Conservation (phyloP, 768 basidiomycete species). For the Lactifluus hygrophoroides region DNA sequence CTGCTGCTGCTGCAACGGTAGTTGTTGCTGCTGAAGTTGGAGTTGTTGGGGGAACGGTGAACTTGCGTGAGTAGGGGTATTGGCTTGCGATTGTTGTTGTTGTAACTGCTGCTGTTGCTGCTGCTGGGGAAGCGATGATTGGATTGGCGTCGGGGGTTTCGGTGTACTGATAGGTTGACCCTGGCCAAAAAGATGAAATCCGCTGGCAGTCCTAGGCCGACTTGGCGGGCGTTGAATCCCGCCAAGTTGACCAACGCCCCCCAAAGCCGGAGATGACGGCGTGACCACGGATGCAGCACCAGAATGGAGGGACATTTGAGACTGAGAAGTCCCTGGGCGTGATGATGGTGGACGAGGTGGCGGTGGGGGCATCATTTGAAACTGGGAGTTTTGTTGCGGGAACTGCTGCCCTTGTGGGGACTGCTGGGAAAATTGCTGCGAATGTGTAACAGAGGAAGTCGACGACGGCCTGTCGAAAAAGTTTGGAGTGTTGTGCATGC, state of each 20-base stretch:
- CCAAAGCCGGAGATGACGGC: constrained; percentile 14
- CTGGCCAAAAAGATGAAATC: constrained; percentile 19
- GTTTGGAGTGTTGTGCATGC: constrained; percentile 12
- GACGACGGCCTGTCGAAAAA: constrained; percentile 19
- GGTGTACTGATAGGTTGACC: constrained; percentile 12
- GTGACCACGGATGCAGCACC: background rate
- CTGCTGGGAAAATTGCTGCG: constrained; percentile 15
- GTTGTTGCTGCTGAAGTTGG: constrained; percentile 16
- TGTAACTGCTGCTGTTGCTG: constrained; percentile 26
- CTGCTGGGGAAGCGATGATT: constrained; percentile 26
- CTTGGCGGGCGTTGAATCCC: constrained; percentile 26
- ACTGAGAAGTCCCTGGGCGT: constrained; percentile 19
- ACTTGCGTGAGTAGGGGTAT: constrained; percentile 17
- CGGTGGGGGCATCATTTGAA: constrained; percentile 21
- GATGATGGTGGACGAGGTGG: constrained; percentile 20
- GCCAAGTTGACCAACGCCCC: constrained; percentile 9
- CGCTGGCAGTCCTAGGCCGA: constrained; percentile 23
- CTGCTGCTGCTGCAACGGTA: background rate
- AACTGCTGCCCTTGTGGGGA: constrained; percentile 18
- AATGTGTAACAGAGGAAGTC: constrained; percentile 10
- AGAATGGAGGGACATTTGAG: constrained; percentile 17
- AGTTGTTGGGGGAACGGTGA: constrained; percentile 15
- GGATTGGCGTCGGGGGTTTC: constrained; percentile 23
- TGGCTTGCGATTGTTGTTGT: constrained; percentile 21
- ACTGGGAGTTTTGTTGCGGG: constrained; percentile 11